Conservation (phyloP, 805 yeast species). For the Suhomyces faveliae region DNA sequence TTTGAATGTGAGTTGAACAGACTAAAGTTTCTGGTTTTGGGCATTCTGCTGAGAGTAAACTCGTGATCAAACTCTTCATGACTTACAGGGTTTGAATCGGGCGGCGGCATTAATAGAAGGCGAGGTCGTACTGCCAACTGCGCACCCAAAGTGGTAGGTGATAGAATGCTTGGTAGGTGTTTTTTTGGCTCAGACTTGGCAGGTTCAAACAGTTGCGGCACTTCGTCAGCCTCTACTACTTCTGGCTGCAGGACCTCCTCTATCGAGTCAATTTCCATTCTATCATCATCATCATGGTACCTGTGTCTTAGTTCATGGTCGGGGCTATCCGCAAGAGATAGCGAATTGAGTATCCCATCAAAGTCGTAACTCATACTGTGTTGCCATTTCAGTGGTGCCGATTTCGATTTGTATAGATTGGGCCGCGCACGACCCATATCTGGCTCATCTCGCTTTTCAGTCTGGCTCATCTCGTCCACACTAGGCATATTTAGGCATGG, state of each 20-base stretch:
- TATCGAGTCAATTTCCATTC: conserved; percentile 17
- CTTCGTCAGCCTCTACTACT: not conserved
- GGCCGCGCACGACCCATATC: not conserved
- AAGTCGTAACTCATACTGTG: conserved; percentile 12
- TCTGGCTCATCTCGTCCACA: not conserved
- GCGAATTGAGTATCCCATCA: conserved; percentile 23
- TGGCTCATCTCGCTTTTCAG: too few relatives aligned
- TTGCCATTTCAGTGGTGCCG: not conserved
- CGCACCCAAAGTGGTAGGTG: conserved; percentile 44
- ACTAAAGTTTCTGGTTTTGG: conserved; percentile 12
- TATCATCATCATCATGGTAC: conserved; percentile 12
- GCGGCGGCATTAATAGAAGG: conserved; percentile 1
- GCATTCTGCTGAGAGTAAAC: conserved; percentile 1
- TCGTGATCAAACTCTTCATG: not conserved
- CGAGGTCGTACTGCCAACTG: conserved; percentile 33
- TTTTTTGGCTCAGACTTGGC: conserved; percentile 1
- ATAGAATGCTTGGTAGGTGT: conserved; percentile 20
- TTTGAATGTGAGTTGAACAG: conserved; percentile 13
- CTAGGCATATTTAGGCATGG: conserved; percentile 3
- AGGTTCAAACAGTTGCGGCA: not conserved
- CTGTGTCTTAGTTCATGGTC: not conserved
- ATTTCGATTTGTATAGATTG: not conserved
- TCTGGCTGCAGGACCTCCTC: not conserved
- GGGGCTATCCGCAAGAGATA: conserved; percentile 23
- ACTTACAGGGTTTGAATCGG: not conserved